A percentile compares a stretch with the other conserved stretches of the same genome.
These are phyloP conservation scores for Ascomycota sp. DNA, from an alignment of 2,329 filamentous ascomycete genomes.

Conservation along the genomic window DNA sequence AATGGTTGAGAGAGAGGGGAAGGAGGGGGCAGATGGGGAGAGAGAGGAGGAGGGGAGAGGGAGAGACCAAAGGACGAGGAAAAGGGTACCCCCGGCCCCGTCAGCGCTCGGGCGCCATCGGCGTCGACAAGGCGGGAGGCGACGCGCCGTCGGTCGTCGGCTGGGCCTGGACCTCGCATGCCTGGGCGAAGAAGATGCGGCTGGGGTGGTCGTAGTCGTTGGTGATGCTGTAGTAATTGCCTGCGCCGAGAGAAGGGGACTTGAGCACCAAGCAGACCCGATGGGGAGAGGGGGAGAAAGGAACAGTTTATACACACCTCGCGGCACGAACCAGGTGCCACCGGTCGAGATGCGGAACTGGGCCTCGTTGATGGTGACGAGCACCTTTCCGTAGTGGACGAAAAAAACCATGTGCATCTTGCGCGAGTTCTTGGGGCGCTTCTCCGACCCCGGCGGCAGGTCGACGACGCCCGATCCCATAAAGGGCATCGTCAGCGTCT, in stretches of 20 bases:
- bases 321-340: constrained; percentile 83
- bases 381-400: constrained; percentile 63
- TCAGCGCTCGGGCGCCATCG: too few species aligned
- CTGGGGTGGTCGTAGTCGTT: constrained; percentile 58
- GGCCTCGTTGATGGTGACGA: constrained; percentile 56
- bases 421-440: constrained; percentile 76
- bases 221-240: constrained; percentile 80
- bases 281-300: neutral
- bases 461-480: constrained; percentile 84
- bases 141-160: too few species aligned
- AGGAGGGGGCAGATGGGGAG: too few species aligned
- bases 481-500: constrained; percentile 66
- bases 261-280: neutral
- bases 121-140: too few species aligned
- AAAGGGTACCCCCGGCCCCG: neutral
- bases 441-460: constrained; percentile 61
- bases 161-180: constrained; percentile 35
- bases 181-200: constrained; percentile 83
- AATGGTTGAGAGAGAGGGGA: neutral
- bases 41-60: neutral
- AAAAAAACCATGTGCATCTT: constrained; percentile 98
- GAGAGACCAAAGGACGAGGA: neutral
- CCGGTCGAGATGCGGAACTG: constrained; percentile 70
- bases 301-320: constrained; percentile 36
- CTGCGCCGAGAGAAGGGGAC: constrained; percentile 22